phyloP scores from a whole-genome alignment of 306 rosid species.

The Cucumis hystrix region DNA sequence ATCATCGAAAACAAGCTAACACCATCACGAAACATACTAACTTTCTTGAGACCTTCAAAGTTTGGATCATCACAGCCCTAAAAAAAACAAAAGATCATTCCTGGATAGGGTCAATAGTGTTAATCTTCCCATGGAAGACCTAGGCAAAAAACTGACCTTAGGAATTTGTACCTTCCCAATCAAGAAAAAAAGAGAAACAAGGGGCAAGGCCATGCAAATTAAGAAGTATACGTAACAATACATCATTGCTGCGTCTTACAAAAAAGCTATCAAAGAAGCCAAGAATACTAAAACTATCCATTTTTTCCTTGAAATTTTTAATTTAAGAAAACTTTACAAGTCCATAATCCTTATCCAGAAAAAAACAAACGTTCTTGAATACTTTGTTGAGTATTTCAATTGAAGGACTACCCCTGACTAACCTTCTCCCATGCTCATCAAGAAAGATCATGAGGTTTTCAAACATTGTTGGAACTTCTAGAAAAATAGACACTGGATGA shows the following conservation, averaged over 20 bases:
- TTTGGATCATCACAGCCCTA: neutral
- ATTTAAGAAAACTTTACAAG: neutral
- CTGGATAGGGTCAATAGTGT: neutral
- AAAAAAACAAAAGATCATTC: neutral
- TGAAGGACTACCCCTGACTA: neutral
- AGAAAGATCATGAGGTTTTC: neutral
- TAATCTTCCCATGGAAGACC: neutral
- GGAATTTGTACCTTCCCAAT: neutral
- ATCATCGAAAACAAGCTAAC: neutral
- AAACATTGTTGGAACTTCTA: neutral
- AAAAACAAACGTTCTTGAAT: neutral
- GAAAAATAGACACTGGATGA: neutral
- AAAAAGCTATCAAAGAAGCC: neutral
- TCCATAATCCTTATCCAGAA: neutral
- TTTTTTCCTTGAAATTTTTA: neutral
- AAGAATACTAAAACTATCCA: neutral
- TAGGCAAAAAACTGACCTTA: neutral
- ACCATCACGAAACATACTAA: neutral
- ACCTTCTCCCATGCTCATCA: neutral
- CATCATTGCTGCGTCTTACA: neutral
- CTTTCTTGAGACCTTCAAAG: neutral
- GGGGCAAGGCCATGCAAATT: neutral
- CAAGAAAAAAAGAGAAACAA: neutral
- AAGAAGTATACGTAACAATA: neutral
- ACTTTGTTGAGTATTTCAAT: neutral